Evolutionary conservation across 768 basidiomycete species (phyloP).

Genomic region (Agrocybe praecox): DNA sequence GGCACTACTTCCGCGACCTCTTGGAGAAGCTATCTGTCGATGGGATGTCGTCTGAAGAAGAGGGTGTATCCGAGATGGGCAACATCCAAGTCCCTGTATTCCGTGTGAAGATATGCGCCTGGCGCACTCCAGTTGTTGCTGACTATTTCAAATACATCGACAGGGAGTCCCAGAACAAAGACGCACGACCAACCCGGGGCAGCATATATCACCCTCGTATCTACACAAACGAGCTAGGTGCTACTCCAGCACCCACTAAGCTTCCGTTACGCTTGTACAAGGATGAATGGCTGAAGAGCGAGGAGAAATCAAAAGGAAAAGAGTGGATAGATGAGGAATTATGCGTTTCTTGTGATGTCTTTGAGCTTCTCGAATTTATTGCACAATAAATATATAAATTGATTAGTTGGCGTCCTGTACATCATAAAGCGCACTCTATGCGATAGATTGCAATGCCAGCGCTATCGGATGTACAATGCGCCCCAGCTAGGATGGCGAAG

Average conservation of each 20-base stretch:
- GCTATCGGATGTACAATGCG: too few relatives aligned
- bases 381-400: too few relatives aligned
- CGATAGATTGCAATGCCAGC: too few relatives aligned
- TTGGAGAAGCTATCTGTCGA: too few relatives aligned
- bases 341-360: not conserved
- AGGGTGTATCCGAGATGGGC: not conserved
- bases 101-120: not conserved
- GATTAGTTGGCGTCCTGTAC: too few relatives aligned
- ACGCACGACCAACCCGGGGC: not conserved
- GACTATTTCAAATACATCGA: too few relatives aligned
- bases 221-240: not conserved
- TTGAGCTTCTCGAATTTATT: too few relatives aligned
- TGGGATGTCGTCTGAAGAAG: not conserved
- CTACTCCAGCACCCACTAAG: not conserved
- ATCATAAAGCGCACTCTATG: too few relatives aligned
- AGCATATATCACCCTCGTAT: not conserved
- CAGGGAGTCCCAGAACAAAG: too few relatives aligned
- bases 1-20: too few relatives aligned
- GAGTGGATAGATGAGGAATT: conserved; percentile 2
- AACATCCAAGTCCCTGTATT: not conserved
- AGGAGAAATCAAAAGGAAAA: not conserved
- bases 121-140: too few relatives aligned
- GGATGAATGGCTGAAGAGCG: not conserved
- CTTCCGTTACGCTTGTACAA: not conserved
- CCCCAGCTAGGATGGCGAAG: too few relatives aligned